Percentiles rank a stretch among this genome's conserved stretches.
Evolutionary conservation across 1,284 basidiomycete genomes (phyloP).

Genomic region (Tremellales sp.): DNA sequence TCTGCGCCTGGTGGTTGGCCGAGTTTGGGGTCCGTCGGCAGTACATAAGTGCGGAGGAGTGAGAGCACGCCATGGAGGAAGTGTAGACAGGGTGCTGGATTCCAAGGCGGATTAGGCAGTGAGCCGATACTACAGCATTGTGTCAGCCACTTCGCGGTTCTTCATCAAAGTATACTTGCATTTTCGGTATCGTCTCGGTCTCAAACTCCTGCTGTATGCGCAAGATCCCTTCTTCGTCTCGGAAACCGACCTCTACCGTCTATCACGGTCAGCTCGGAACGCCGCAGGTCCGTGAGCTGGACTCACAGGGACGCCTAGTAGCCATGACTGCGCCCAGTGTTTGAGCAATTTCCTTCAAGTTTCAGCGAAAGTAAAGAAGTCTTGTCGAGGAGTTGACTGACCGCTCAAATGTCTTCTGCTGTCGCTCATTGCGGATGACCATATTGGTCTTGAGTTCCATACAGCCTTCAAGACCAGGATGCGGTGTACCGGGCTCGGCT

Average conservation of each 20-base stretch:
- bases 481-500: slow-evolving; percentile 20
- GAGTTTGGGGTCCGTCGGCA: slow-evolving; percentile 30
- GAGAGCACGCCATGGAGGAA: slow-evolving; percentile 35
- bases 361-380: slow-evolving; percentile 3
- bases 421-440: slow-evolving; percentile 63
- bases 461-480: slow-evolving; percentile 51
- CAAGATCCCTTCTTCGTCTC: slow-evolving; percentile 69
- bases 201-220: slow-evolving; percentile 63
- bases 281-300: background rate
- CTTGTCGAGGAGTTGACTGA: slow-evolving; percentile 46
- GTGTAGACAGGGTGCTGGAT: slow-evolving; percentile 29
- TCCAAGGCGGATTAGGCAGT: slow-evolving; percentile 29
- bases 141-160: background rate
- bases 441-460: slow-evolving; percentile 93
- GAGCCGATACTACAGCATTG: slow-evolving; percentile 18
- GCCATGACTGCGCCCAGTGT: slow-evolving; percentile 92
- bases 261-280: slow-evolving; percentile 39
- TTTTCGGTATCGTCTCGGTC: slow-evolving; percentile 65
- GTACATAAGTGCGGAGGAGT: slow-evolving; percentile 27
- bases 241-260: slow-evolving; percentile 88
- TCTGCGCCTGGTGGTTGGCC: slow-evolving; percentile 6
- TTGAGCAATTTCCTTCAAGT: slow-evolving; percentile 74
- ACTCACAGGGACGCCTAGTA: slow-evolving; percentile 81
- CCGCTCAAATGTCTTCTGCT: slow-evolving; percentile 78
- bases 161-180: slow-evolving; percentile 35